Base-by-base conservation (phyloP, 768 basidiomycete genomes). In the Clitopilus hobsonii region DNA sequence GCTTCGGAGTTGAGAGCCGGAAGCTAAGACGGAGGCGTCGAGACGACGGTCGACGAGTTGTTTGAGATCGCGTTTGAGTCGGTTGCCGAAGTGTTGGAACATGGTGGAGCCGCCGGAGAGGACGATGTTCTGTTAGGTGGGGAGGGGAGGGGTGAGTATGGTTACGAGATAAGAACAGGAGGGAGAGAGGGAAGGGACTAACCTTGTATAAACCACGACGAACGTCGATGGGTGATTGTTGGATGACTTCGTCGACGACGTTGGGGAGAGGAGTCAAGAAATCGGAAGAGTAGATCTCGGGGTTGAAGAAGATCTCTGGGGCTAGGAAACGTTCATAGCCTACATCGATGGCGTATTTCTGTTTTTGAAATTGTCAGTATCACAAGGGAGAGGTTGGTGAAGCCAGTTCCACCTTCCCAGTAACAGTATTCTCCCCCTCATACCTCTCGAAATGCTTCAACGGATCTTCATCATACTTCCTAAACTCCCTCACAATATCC, bases 291-390 rank as follows among this genome's bases (percentile, higher is more conserved):
- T 90, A 91, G 61, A 99, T 98, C 71, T 99, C 96, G 13, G 97
- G 97, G 74, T 98, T 98, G 82, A 98, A 98, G 77, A 98, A 98
- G 64, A 98, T 97, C 71, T 98, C 97, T 5, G 97, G 95, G 5
- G 96, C 97, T 52, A 98, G 85, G 83, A 99, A 99, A 23, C 97
- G 93, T 70, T 98, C 97, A 71, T 98, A 98, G 18, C 97, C 97
- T 55, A 99, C 85, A 64, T 99, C 96, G 49, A 98, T 76, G 18
- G 80, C 71, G 74, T 99, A 98, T 89, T 94, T 91, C 94, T 95
- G 66, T 54, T 22, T 27, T 6, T 36, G 18, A 7, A 24, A 38
- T 14, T 5, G 24, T 48, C 24, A 54, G n/a, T 36, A 36, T 36
- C 32, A 6, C 27, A 51, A 38, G 16, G 13, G n/a, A 13, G 38